Base-by-base conservation (phyloP, 345 rosid genomes). In the Firmiana major region DNA sequence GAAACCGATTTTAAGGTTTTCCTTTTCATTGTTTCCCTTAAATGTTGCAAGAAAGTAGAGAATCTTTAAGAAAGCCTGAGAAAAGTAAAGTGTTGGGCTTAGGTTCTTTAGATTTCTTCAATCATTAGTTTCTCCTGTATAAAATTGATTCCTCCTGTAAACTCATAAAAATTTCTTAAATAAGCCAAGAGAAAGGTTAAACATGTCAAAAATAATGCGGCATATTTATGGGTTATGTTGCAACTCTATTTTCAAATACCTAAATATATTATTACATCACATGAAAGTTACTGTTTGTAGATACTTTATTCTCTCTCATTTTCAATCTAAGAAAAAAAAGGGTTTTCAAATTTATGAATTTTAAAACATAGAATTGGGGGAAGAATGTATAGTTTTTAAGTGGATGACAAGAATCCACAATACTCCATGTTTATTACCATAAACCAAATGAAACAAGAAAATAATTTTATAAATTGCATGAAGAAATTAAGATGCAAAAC, bases 41-140 rank as follows among this genome's bases (percentile, higher is more conserved):
- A 68, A 46, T 24, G 26, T 45, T 46, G 55, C 57, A 31, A 15
- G 3, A 48, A 65, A 65, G 71, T 42, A 40, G 71, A 65, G 73
- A 68, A 68, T 68, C 73, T 45, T 45, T 45, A 62, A 60, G 40
- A 22, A 68, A 68, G 2, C 31, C n/a, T 24, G 9, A 38, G 13
- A 68, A 68, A 13, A 22, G 28, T 6, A 0, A 67, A 43, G 19
- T 67, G 72, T 67, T 42, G 12, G 11, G 34, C 34, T 43, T 28
- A 67, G 24, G 22, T 63, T 64, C 8, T 7, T 38, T 64, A 38
- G 46, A 13, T 63, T 64, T 17, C n/a, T 38, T 64, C 63, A 57
- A 73, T 73, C 64, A 73, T 57, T 73, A 36, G 63, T n/a, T 73
- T 24, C 34, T 57, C 12, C 28, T 38, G 34, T 12, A 38, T n/a